phyloP scores from a whole-genome alignment of 2,329 filamentous ascomycete species.

The Pyrenophora teres region DNA sequence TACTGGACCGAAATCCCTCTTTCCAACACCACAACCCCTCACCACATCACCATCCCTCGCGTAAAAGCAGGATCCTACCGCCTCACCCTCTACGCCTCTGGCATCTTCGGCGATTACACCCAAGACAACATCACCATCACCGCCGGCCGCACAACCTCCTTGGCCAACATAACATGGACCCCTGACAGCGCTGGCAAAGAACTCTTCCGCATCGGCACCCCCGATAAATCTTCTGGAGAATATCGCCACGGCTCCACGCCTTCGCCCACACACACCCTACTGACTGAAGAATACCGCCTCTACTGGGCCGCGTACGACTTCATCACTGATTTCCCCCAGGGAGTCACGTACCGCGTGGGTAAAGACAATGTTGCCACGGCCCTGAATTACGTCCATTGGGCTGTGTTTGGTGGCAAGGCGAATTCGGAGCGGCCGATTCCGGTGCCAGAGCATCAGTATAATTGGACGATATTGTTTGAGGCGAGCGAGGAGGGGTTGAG shows the following conservation, averaged over 20 bases:
- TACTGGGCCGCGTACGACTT: slow-evolving; percentile 68
- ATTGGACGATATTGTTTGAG: slow-evolving; percentile 33
- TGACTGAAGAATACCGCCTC: slow-evolving; percentile 63
- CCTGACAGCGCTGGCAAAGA: slow-evolving; percentile 63
- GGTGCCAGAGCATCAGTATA: slow-evolving; percentile 43
- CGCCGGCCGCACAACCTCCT: slow-evolving; percentile 44
- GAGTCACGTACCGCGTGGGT: slow-evolving; percentile 63
- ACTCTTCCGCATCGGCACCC: slow-evolving; percentile 66
- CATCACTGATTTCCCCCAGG: slow-evolving; percentile 61
- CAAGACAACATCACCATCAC: slow-evolving; percentile 57
- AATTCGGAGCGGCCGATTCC: slow-evolving; percentile 53
- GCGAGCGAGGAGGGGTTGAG: slow-evolving; percentile 44
- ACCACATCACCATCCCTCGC: slow-evolving; percentile 57
- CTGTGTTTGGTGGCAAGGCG: slow-evolving; percentile 62
- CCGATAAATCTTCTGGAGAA: slow-evolving; percentile 65
- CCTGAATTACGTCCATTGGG: slow-evolving; percentile 70
- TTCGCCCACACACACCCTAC: slow-evolving; percentile 51
- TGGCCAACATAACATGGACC: slow-evolving; percentile 52
- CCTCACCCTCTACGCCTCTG: slow-evolving; percentile 66
- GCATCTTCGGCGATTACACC: slow-evolving; percentile 64
- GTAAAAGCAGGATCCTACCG: slow-evolving; percentile 65
- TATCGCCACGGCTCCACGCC: slow-evolving; percentile 63
- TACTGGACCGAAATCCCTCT: slow-evolving; percentile 60
- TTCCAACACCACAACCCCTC: slow-evolving; percentile 33
- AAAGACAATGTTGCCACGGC: slow-evolving; percentile 51